Percentiles rank a stretch among this genome's conserved stretches.
phyloP scores from a whole-genome alignment of 306 rosid genomes.

The Herpetospermum pedunculosum region DNA sequence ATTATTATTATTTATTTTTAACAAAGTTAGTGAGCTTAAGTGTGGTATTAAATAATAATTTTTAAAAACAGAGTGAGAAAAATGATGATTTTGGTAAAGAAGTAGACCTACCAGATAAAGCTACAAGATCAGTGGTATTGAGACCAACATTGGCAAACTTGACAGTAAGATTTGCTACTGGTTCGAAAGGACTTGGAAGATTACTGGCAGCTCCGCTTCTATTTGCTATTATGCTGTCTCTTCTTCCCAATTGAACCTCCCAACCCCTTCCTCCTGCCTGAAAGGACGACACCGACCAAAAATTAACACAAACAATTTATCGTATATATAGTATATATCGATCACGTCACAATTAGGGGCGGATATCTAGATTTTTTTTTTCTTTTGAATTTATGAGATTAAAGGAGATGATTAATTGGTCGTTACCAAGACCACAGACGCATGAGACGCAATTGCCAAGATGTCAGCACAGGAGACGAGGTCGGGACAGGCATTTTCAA shows the following conservation, averaged over 20 bases:
- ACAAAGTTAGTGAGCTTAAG: too few relatives aligned
- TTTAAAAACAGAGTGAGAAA: too few relatives aligned
- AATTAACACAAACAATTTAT: too few relatives aligned
- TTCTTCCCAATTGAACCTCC: conserved; percentile 60
- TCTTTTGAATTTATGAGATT: neutral
- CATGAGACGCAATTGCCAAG: conserved; percentile 58
- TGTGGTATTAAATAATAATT: too few relatives aligned
- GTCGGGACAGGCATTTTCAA: conserved; percentile 51
- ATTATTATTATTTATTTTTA: too few relatives aligned
- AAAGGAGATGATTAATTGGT: neutral
- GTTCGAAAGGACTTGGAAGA: conserved; percentile 45
- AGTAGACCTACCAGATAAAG: conserved; percentile 57
- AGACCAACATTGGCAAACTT: conserved; percentile 47
- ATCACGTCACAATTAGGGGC: too few relatives aligned
- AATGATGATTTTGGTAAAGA: too few relatives aligned
- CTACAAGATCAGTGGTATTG: conserved; percentile 55
- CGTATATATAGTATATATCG: too few relatives aligned
- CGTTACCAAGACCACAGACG: conserved; percentile 43
- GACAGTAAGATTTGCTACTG: conserved; percentile 30
- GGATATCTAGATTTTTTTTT: too few relatives aligned
- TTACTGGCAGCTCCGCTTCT: conserved; percentile 41
- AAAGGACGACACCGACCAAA: neutral
- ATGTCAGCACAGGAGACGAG: conserved; percentile 70
- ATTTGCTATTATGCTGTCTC: conserved; percentile 50
- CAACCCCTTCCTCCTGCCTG: conserved; percentile 66